Conservation (phyloP, 768 basidiomycete genomes). For the Agaricus bisporus region DNA sequence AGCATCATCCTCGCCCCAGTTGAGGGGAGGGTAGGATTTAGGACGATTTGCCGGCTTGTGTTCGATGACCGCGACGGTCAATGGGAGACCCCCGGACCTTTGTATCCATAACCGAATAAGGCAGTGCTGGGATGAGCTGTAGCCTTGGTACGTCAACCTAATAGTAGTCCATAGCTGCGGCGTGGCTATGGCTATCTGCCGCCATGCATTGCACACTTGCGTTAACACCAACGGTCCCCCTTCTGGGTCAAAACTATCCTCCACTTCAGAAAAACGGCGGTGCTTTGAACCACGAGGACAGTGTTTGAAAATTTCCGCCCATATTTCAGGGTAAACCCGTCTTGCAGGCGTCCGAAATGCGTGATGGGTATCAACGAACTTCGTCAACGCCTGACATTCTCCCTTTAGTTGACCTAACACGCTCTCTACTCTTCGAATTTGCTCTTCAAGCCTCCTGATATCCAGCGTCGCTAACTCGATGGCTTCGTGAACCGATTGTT, state of each 20-base stretch:
- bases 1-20: constrained; percentile 9
- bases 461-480: neutral
- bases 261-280: constrained; percentile 10
- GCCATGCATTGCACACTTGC: constrained; percentile 13
- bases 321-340: constrained; percentile 13
- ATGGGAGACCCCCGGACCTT: constrained; percentile 8
- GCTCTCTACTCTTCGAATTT: constrained; percentile 8
- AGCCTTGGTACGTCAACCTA: constrained; percentile 6
- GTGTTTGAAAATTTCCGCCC: constrained; percentile 12
- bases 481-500: neutral
- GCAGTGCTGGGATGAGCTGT: constrained; percentile 3
- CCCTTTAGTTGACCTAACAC: constrained; percentile 7
- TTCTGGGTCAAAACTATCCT: constrained; percentile 13
- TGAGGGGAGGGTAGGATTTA: constrained; percentile 1
- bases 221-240: constrained; percentile 13
- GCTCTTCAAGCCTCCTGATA: constrained; percentile 6
- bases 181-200: constrained; percentile 11
- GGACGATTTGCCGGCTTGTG: neutral
- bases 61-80: constrained; percentile 12
- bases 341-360: constrained; percentile 13
- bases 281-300: constrained; percentile 10
- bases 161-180: constrained; percentile 14
- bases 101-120: constrained; percentile 9
- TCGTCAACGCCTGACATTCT: constrained; percentile 6
- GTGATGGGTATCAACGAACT: constrained; percentile 11